Evolutionary conservation across 202 grass and related monocot species (phyloP).

Genomic region (Cymbopogon flexuosus): DNA sequence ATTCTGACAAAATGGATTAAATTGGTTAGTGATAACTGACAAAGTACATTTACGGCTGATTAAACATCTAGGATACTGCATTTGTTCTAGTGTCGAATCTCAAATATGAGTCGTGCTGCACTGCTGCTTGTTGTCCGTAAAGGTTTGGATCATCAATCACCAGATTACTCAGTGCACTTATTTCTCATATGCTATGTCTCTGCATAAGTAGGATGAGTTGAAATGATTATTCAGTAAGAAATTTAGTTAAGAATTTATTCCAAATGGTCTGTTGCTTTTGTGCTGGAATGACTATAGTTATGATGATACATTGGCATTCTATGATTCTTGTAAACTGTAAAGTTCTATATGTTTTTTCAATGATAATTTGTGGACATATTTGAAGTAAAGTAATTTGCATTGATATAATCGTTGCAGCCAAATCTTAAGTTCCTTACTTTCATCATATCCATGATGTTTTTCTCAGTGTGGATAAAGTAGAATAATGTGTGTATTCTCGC

Average conservation of each 20-base stretch:
- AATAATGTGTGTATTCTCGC: neutral
- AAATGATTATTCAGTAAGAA: neutral
- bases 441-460: neutral
- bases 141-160: neutral
- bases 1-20: slow-evolving; percentile 1
- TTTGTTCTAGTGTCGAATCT: neutral
- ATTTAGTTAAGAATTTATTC: neutral
- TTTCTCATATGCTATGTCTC: neutral
- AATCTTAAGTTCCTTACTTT: neutral
- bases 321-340: neutral
- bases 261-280: neutral
- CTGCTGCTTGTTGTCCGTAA: neutral
- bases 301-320: neutral
- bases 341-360: neutral
- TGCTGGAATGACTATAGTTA: neutral
- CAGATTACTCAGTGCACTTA: neutral
- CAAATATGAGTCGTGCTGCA: neutral
- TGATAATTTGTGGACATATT: neutral
- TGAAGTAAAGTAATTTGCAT: neutral
- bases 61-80: neutral
- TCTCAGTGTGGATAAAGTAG: neutral
- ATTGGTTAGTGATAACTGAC: neutral
- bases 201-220: neutral
- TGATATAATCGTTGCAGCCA: neutral
- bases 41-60: neutral